Conservation (phyloP, 495 filamentous ascomycete genomes). For the Lepraria neglecta region DNA sequence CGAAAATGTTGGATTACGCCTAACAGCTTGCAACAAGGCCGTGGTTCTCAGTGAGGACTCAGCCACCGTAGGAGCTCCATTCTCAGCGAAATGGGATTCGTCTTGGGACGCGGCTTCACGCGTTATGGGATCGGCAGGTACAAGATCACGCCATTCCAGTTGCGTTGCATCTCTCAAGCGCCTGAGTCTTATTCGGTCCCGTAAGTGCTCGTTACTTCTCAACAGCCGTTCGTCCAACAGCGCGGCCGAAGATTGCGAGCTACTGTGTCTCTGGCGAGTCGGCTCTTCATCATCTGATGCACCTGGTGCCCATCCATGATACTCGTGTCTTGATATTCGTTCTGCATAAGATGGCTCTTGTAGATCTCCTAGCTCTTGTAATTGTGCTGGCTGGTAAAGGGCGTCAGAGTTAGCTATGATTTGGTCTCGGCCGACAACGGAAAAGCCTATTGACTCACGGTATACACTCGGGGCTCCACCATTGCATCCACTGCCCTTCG, state of each 20-base stretch:
- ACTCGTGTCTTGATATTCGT: constrained; percentile 19
- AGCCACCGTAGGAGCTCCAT: constrained; percentile 10
- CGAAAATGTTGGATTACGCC: constrained; percentile 44
- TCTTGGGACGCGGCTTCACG: constrained; percentile 9
- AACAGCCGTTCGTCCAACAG: constrained; percentile 83
- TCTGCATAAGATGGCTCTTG: constrained; percentile 15
- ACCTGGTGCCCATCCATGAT: constrained; percentile 55
- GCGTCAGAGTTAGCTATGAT: background rate
- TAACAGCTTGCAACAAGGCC: constrained; percentile 44
- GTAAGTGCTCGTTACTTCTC: constrained; percentile 43
- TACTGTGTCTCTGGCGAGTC: background rate
- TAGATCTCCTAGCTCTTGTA: constrained; percentile 19
- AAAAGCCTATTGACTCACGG: constrained; percentile 4
- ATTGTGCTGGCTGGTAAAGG: constrained; percentile 16
- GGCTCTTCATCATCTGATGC: constrained; percentile 47
- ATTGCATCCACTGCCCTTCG: constrained; percentile 17
- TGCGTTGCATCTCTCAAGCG: constrained; percentile 17
- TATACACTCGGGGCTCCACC: constrained; percentile 18
- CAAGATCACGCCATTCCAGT: constrained; percentile 9
- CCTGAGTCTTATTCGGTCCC: constrained; percentile 21
- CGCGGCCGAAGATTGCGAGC: constrained; percentile 55
- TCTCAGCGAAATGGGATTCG: constrained; percentile 18
- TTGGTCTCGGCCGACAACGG: background rate
- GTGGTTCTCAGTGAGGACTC: constrained; percentile 35
- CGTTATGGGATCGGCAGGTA: constrained; percentile 12